Evolutionary conservation across 2,329 filamentous ascomycete genomes (phyloP).

Genomic region (Grosmannia serpens): DNA sequence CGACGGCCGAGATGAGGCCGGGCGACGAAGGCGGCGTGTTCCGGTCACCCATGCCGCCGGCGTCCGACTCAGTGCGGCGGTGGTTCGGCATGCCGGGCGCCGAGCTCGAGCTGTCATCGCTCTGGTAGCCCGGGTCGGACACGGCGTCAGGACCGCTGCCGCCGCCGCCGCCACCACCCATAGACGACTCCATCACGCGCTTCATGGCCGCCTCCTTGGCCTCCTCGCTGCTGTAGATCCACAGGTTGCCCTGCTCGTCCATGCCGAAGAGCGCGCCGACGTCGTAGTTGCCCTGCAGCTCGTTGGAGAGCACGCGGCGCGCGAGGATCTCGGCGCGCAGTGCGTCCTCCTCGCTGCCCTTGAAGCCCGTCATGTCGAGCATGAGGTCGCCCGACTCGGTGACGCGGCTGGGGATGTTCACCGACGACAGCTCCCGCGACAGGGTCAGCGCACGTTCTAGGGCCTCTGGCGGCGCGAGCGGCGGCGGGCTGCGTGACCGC

Average conservation of each 20-base stretch:
- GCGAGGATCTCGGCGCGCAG: slow-evolving; percentile 88
- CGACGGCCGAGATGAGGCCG: slow-evolving; percentile 41
- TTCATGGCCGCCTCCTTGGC: slow-evolving; percentile 82
- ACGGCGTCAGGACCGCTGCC: slow-evolving; percentile 53
- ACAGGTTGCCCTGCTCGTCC: slow-evolving; percentile 92
- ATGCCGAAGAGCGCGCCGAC: slow-evolving; percentile 92
- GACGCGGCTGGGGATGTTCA: slow-evolving; percentile 88
- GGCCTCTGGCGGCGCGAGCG: slow-evolving; percentile 60
- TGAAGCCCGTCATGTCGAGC: slow-evolving; percentile 97
- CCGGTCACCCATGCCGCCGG: slow-evolving; percentile 26
- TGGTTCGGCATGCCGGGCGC: slow-evolving; percentile 35
- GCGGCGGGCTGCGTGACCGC: slow-evolving; percentile 67
- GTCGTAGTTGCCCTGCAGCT: slow-evolving; percentile 89
- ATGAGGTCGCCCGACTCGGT: slow-evolving; percentile 89
- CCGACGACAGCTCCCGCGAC: slow-evolving; percentile 76
- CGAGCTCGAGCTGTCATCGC: slow-evolving; percentile 59
- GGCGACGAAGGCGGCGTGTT: slow-evolving; percentile 61
- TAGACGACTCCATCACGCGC: slow-evolving; percentile 40
- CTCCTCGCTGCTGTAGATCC: slow-evolving; percentile 98
- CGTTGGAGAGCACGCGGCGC: slow-evolving; percentile 81
- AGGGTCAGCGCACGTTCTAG: slow-evolving; percentile 72
- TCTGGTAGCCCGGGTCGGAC: slow-evolving; percentile 92
- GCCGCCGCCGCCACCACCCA: slow-evolving; percentile 13
- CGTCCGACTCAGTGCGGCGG: slow-evolving; percentile 56
- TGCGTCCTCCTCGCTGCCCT: slow-evolving; percentile 85